Percentiles rank a stretch among this genome's conserved stretches.
phyloP scores from a whole-genome alignment of 306 rosid genomes.

The Morella rubra region DNA sequence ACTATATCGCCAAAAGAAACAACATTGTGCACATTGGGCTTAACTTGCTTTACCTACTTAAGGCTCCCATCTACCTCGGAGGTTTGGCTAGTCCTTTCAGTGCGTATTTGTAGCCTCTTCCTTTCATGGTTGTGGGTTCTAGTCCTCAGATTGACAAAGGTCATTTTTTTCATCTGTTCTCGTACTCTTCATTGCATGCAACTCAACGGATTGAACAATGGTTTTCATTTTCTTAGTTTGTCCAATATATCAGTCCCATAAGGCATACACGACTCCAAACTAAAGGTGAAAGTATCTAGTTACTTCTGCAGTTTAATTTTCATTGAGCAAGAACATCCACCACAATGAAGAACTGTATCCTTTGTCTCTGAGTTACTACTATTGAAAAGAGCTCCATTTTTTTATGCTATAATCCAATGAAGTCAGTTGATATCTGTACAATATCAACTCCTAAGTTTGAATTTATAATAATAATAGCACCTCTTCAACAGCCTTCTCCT shows the following conservation, averaged over 20 bases:
- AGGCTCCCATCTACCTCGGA: neutral
- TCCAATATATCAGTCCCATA: neutral
- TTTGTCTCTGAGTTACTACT: neutral
- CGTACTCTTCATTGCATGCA: neutral
- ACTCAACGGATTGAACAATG: neutral
- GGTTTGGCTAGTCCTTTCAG: neutral
- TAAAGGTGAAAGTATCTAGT: neutral
- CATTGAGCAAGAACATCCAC: neutral
- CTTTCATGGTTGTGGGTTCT: neutral
- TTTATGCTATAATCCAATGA: neutral
- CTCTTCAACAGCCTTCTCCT: conserved; percentile 82
- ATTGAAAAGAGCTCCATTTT: neutral
- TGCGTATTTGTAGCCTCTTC: neutral
- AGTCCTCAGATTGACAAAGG: neutral
- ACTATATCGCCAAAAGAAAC: no score
- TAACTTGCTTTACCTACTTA: neutral
- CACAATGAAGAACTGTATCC: neutral
- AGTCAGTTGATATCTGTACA: neutral
- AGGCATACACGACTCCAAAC: neutral
- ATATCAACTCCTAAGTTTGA: neutral
- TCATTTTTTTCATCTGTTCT: neutral
- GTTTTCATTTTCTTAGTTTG: neutral
- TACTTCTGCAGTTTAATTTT: no score
- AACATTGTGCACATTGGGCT: neutral
- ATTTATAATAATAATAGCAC: conserved; percentile 31